Evolutionary conservation across 2,329 filamentous ascomycete genomes (phyloP).

Genomic region (Cladobotryum mycophilum): DNA sequence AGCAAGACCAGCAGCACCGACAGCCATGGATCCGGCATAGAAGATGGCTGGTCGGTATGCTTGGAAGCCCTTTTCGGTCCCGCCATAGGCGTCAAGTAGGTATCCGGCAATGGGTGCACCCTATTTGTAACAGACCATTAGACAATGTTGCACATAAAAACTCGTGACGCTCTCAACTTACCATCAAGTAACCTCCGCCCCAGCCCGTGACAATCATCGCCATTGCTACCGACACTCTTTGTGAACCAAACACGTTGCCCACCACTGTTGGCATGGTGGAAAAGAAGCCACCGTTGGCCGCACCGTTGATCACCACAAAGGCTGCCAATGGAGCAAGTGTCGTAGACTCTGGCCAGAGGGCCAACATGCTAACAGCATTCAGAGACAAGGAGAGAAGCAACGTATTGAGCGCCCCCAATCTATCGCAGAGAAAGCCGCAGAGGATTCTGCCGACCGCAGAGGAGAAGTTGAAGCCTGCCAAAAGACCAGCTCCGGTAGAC

Average conservation of each 20-base stretch:
- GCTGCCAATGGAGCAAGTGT: conserved; percentile 44
- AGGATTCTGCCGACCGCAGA: conserved; percentile 49
- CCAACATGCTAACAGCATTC: conserved; percentile 49
- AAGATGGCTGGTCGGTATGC: conserved; percentile 54
- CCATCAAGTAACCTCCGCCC: conserved; percentile 53
- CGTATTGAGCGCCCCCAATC: conserved; percentile 46
- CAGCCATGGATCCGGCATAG: conserved; percentile 48
- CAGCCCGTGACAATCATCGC: conserved; percentile 55
- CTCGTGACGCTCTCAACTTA: conserved; percentile 18
- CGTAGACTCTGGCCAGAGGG: conserved; percentile 51
- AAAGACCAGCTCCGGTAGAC: conserved; percentile 44
- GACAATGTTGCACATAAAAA: not conserved
- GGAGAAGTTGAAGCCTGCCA: conserved; percentile 54
- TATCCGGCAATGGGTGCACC: conserved; percentile 54
- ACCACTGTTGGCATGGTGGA: conserved; percentile 55
- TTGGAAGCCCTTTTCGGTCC: conserved; percentile 37
- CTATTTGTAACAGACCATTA: conserved; percentile 17
- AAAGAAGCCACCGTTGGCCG: conserved; percentile 55
- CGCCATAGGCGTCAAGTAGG: conserved; percentile 47
- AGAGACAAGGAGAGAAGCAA: conserved; percentile 42
- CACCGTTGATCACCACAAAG: conserved; percentile 53
- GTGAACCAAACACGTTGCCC: conserved; percentile 49
- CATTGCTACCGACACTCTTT: conserved; percentile 48
- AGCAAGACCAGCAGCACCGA: conserved; percentile 37
- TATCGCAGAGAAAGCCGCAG: conserved; percentile 46